Evolutionary conservation across 1,139 yeast genomes (phyloP), one percentile per base, ranked within the genome.

Genomic region (Wickerhamiella infanticola): DNA sequence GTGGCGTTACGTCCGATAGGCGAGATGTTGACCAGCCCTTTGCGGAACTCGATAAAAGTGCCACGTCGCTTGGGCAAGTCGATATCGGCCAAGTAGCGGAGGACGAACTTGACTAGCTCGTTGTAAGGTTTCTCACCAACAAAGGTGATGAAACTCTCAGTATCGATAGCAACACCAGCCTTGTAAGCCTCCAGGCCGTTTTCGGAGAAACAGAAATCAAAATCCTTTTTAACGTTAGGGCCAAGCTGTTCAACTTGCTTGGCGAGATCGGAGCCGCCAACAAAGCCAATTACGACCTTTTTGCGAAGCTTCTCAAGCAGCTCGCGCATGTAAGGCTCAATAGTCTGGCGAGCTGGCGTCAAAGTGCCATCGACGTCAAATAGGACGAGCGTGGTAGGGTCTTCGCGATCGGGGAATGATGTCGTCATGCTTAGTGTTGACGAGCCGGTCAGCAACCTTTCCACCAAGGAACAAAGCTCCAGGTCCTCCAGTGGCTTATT

Each of bases 1-100:
- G 94, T 79, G 52, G 98, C 97, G 66, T 90, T 93, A 77, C 99
- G 84, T 61, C 99, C 99, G 51, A 90, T 77, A 56, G 99, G 99
- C 18, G 96, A 86, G 51, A 90, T 85, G 67, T 90, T 90, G 68
- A 90, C 84, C 95, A 90, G 88, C 66, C 99, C 99, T 67, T 90
- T 90, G 77, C 99, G 85, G 75, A 90, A 93, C 72, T 90, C 99
- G 57, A 90, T 69, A 67, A 90, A 90, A 51, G 99, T 90, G 68
- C 99, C 99, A 73, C 96, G 63, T 50, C 72, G 66, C 59, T 63
- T 63, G 61, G 99, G 99, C 57, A 90, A 67, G 54, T 93, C 98
- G 50, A 93, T 65, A 41, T 81, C 82, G 47, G 95, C 66, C 59
- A 90, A 75, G 72, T 90, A 85, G 60, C 75, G 76, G 63, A 90